Base-by-base conservation (phyloP, 768 basidiomycete species). In the Chlorophyllum brunneum region DNA sequence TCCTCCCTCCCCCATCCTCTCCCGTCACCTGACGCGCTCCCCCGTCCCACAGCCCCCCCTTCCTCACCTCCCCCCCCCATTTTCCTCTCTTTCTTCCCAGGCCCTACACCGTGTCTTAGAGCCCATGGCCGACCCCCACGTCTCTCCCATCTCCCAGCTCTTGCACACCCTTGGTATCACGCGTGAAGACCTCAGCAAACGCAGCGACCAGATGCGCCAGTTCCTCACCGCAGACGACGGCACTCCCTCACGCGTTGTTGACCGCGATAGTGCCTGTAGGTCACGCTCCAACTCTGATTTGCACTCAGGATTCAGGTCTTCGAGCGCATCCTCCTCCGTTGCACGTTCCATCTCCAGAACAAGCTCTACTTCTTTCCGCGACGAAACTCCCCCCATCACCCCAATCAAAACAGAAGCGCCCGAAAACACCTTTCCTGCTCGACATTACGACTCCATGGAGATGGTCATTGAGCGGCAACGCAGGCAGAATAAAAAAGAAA, bases 161-260 rank as follows among this genome's bases (percentile, higher is more conserved):
- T 70, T 91, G 30, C 73, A 80, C 59, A 81, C 81, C 15, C 75
- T 91, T 36, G 87, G 88, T 46, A 76, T 91, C 62, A 88, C 89
- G 58, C 80, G 86, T 66, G 82, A 87, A 61, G 88, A 90, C 69
- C 72, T 91, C 51, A 65, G 74, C 59, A 76, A 79, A 63, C 85
- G 81, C 63, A 88, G 83, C 61, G 78, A 85, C 70, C 80, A 88
- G 65, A 90, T 91, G 88, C 84, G 87, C 47, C 81, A 82, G 59
- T 89, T 88, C 71, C 75, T 88, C 58, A 83, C 80, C 29, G 68
- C 80, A 26, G 77, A 82, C 61, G 71, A 71, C 60, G 63, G 69
- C 47, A 64, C 65, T 51, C 65, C 76, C 67, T 67, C 75, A 66
- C 76, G 77, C 69, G 73, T 72, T 61, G 56, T 71, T 58, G 68